These are phyloP conservation scores for Helminthosporium solani DNA, from an alignment of 2,329 filamentous ascomycete species.

Conservation along the genomic window DNA sequence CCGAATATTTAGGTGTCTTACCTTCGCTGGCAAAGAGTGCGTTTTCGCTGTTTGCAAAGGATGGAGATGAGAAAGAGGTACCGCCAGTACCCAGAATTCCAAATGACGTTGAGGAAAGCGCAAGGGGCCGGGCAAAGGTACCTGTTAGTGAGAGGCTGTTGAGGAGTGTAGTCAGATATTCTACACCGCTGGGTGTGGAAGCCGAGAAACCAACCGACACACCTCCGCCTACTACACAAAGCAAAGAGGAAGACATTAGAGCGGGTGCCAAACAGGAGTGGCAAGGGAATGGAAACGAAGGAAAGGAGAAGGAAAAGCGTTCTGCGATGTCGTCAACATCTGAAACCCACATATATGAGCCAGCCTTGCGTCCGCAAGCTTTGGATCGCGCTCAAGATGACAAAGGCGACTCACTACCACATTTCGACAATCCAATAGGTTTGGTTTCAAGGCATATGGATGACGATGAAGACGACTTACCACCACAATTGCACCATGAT, in stretches of 20 bases:
- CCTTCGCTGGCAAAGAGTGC: constrained; percentile 33
- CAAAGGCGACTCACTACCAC: too few species aligned
- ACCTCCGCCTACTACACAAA: too few species aligned
- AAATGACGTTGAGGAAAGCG: constrained; percentile 12
- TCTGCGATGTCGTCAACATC: too few species aligned
- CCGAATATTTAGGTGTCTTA: constrained; percentile 26
- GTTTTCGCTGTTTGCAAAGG: constrained; percentile 20
- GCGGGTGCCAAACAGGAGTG: constrained; percentile 1
- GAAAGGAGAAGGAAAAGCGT: too few species aligned
- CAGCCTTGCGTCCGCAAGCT: too few species aligned
- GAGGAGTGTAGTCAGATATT: constrained; percentile 31
- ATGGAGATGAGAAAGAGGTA: constrained; percentile 20
- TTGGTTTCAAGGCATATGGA: background rate
- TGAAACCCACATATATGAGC: too few species aligned
- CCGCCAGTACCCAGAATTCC: constrained; percentile 36
- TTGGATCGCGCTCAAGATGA: too few species aligned
- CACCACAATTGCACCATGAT: constrained; percentile 26
- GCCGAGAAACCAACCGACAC: too few species aligned
- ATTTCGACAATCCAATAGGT: too few species aligned
- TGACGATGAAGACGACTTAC: constrained; percentile 21
- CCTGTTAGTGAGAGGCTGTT: constrained; percentile 26
- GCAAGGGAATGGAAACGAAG: too few species aligned
- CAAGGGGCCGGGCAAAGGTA: constrained; percentile 14
- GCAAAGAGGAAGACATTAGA: background rate
- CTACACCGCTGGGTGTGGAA: constrained; percentile 17